phyloP scores from a whole-genome alignment of 202 grass and related monocot genomes.

The Sporobolus alterniflorus region DNA sequence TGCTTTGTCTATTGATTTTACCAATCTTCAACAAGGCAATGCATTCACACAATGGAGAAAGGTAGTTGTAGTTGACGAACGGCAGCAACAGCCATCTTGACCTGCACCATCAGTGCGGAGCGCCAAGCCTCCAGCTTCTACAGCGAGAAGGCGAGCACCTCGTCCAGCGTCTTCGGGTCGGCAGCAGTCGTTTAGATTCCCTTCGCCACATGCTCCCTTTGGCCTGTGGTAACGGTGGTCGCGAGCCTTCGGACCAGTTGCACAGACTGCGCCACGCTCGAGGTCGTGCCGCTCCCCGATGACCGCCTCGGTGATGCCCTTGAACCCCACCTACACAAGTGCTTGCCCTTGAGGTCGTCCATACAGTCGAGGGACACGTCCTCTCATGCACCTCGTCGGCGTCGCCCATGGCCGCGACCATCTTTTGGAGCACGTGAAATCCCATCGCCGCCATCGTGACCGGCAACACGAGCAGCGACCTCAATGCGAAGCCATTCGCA shows the following conservation, averaged over 20 bases:
- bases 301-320: slow-evolving; percentile 84
- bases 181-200: slow-evolving; percentile 62
- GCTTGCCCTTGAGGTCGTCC: slow-evolving; percentile 84
- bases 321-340: slow-evolving; percentile 74
- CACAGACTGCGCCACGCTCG: slow-evolving; percentile 63
- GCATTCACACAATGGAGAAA: too few species aligned
- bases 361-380: slow-evolving; percentile 53
- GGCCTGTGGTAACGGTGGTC: slow-evolving; percentile 51
- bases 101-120: slow-evolving; percentile 75
- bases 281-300: slow-evolving; percentile 76
- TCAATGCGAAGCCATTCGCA: too few species aligned
- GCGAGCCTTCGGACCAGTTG: slow-evolving; percentile 57
- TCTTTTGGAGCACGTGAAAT: slow-evolving; percentile 76
- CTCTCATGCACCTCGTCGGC: slow-evolving; percentile 49
- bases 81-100: slow-evolving; percentile 57
- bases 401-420: slow-evolving; percentile 57
- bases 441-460: slow-evolving; percentile 51
- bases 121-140: slow-evolving; percentile 91
- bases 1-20: too few species aligned
- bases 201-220: slow-evolving; percentile 63
- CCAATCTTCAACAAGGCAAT: too few species aligned
- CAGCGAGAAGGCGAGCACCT: slow-evolving; percentile 76
- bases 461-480: slow-evolving; percentile 56
- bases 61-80: too few species aligned
- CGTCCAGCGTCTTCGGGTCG: slow-evolving; percentile 68